Base-by-base conservation (phyloP, 352 stramenopile species). In the Globisporangium emineosum region DNA sequence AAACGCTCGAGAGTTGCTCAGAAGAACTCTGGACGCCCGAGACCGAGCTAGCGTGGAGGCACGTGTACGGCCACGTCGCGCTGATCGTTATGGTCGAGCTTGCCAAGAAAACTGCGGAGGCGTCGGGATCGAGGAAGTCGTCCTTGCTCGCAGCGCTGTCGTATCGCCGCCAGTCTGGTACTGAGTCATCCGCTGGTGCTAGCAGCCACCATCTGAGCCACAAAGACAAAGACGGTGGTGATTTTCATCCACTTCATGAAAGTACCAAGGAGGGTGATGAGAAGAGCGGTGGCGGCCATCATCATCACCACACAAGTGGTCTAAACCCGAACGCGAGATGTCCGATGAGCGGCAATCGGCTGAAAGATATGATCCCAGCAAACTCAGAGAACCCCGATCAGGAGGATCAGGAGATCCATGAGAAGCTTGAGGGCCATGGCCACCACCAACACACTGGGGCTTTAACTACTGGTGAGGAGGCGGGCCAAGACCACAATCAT, bases 21-120 rank as follows among this genome's bases (percentile, higher is more conserved):
- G 54, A 66, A 35, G 49, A 65, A 32, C 55, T 76, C 19, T 77
- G 69, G 72, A 76, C 70, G 5, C 53, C 51, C 5, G 68, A 81
- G 55, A 69, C 55, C 0, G 60, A 66, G n/a, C 40, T 29, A 5
- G 73, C 71, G 17, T 81, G 73, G 68, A 52, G 51, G 0, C 63
- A 35, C 29, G 65, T 77, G 10, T 77, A 77, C 30, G 57, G 40
- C 12, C 67, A 77, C 49, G 67, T 74, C 3, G 60, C 70, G 21
- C 37, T 73, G 30, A 66, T 76, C 52, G 70, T 73, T 17, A n/a
- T 73, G 23, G 58, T 51, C 9, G 62, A 73, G 52, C 56, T 71
- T 12, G 25, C 57, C 25, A 60, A 66, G 29, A 53, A 65, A 17
- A 52, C 52, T 19, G 50, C 29, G 29, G 52, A 23, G 19, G 27